Percentiles rank a stretch among this genome's conserved stretches.
phyloP scores from a whole-genome alignment of 2,329 filamentous ascomycete species.

The Ophiostoma angusticollis region DNA sequence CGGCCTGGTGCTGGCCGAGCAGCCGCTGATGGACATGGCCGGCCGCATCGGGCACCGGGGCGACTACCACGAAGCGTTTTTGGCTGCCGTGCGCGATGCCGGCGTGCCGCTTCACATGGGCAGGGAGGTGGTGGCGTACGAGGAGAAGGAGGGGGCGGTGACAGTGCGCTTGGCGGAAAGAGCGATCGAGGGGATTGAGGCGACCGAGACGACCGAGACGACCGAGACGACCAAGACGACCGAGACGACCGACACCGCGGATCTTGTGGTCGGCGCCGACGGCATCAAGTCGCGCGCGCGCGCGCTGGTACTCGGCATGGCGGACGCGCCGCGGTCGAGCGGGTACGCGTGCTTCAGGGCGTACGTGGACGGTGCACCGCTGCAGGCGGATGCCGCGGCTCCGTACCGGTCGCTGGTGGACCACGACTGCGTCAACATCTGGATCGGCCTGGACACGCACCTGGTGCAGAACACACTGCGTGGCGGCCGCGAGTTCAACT shows the following conservation, averaged over 20 bases:
- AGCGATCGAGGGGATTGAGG: no score
- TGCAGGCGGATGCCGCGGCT: slow-evolving; percentile 24
- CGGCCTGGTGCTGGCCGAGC: slow-evolving; percentile 31
- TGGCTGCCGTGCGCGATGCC: slow-evolving; percentile 25
- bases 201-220: background rate
- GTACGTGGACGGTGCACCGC: slow-evolving; percentile 26
- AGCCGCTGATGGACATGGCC: slow-evolving; percentile 38
- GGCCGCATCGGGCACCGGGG: slow-evolving; percentile 32
- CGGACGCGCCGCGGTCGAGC: slow-evolving; percentile 37
- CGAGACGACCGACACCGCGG: slow-evolving; percentile 26
- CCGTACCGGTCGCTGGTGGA: no score
- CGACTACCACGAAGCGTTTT: slow-evolving; percentile 30
- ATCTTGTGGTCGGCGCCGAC: slow-evolving; percentile 39
- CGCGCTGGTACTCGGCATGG: slow-evolving; percentile 37
- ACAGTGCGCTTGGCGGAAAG: no score
- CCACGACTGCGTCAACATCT: slow-evolving; percentile 32
- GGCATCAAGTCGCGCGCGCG: slow-evolving; percentile 38
- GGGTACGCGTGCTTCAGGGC: slow-evolving; percentile 42
- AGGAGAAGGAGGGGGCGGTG: slow-evolving; percentile 19
- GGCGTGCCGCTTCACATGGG: slow-evolving; percentile 29
- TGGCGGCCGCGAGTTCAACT: slow-evolving; percentile 31
- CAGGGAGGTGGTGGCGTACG: slow-evolving; percentile 25
- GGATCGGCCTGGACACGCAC: slow-evolving; percentile 31
- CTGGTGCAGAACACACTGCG: slow-evolving; percentile 31
- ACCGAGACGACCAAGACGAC: slow-evolving; percentile 13